Evolutionary conservation across 23 red algal genomes (phyloP).

Genomic region (Pyropia haitanensis): DNA sequence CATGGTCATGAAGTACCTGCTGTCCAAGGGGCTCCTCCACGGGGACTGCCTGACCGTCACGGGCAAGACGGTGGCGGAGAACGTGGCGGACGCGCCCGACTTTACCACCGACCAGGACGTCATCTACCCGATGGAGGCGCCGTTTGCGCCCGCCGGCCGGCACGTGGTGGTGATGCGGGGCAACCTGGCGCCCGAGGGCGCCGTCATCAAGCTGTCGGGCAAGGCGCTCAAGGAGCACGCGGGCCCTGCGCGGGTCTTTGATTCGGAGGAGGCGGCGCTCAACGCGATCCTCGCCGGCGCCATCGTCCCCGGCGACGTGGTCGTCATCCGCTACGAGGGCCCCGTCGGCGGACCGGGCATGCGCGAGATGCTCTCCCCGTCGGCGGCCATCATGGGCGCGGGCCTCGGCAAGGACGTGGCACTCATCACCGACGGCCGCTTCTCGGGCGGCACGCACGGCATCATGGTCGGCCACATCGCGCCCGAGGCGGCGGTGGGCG

Average conservation of each 20-base stretch:
- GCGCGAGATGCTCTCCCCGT: conserved; percentile 98
- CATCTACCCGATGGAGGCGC: conserved; percentile 42
- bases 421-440: conserved; percentile 94
- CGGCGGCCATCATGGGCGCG: conserved; percentile 86
- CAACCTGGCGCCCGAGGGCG: conserved; percentile 92
- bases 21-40: conserved; percentile 69
- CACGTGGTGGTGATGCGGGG: conserved; percentile 94
- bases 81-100: conserved; percentile 57
- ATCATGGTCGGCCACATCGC: conserved; percentile 99
- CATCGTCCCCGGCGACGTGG: conserved; percentile 82
- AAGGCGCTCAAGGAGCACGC: conserved; percentile 75
- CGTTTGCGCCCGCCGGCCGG: conserved; percentile 74
- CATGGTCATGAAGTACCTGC: conserved; percentile 97
- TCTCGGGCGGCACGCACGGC: conserved; percentile 94
- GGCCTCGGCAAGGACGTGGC: conserved; percentile 92
- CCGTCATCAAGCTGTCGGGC: conserved; percentile 92
- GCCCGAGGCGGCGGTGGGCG: conserved; percentile 90
- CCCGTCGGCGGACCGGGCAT: conserved; percentile 89
- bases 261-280: conserved; percentile 86
- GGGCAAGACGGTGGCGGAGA: conserved; percentile 89
- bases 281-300: conserved; percentile 87
- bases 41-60: conserved; percentile 96
- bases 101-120: conserved; percentile 55
- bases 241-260: conserved; percentile 89
- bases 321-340: conserved; percentile 98